Evolutionary conservation across 2,329 filamentous ascomycete species (phyloP).

Genomic region (Exophiala calicioides): DNA sequence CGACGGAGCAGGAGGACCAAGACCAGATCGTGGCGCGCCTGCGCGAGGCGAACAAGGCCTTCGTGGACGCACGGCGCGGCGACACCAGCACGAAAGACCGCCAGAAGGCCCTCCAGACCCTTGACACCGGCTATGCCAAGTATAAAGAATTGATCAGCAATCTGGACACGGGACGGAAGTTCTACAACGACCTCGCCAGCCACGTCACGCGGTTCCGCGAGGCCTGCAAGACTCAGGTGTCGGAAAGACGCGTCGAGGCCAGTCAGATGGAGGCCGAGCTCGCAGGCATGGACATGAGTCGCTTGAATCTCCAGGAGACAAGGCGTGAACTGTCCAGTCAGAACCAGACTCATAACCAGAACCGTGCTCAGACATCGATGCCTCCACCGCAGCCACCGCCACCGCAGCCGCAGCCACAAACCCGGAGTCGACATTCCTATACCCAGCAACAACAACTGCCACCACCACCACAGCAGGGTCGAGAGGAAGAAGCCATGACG

Average conservation of each 20-base stretch:
- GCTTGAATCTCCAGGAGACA: constrained; percentile 52
- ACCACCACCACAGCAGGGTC: constrained; percentile 17
- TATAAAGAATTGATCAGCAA: constrained; percentile 96
- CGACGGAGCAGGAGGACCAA: constrained; percentile 74
- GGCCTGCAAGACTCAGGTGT: constrained; percentile 74
- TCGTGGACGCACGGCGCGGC: constrained; percentile 69
- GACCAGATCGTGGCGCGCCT: constrained; percentile 69
- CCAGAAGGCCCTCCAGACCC: constrained; percentile 79
- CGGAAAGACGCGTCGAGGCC: constrained; percentile 78
- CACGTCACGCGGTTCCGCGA: constrained; percentile 86
- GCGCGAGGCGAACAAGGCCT: constrained; percentile 73
- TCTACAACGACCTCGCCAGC: constrained; percentile 92
- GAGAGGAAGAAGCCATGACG: constrained; percentile 38
- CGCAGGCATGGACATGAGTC: constrained; percentile 58
- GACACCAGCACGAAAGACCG: constrained; percentile 69
- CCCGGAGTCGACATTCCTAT: too few species aligned
- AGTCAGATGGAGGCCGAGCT: constrained; percentile 73
- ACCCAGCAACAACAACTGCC: constrained; percentile 33
- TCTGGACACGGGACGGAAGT: constrained; percentile 86
- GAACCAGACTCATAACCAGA: too few species aligned
- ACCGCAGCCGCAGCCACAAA: too few species aligned
- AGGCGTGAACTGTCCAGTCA: constrained; percentile 43
- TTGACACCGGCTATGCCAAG: constrained; percentile 90
- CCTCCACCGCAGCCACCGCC: too few species aligned
- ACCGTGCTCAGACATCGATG: too few species aligned